phyloP scores from a whole-genome alignment of 441 rosid genomes.

The Euphorbia celastroides region DNA sequence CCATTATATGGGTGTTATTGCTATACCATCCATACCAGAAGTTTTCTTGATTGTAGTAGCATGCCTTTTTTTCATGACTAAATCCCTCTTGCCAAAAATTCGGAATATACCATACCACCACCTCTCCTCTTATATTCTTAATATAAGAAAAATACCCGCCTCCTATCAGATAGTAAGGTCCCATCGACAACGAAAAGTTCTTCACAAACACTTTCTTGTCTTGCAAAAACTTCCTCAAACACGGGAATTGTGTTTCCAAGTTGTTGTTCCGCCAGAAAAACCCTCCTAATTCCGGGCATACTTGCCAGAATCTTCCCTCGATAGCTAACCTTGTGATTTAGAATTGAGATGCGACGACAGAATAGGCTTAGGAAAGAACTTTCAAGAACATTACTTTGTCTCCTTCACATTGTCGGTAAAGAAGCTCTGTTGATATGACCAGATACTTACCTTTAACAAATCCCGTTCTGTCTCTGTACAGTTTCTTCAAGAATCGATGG shows the following conservation, averaged over 20 bases:
- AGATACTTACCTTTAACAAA: conserved; percentile 8
- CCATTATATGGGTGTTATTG: neutral
- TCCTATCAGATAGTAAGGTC: neutral
- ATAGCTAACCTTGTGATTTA: neutral
- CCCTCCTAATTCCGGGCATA: neutral
- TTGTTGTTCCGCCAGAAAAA: neutral
- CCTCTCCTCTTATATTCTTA: neutral
- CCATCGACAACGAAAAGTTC: neutral
- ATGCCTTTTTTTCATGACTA: neutral
- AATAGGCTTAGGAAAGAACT: neutral
- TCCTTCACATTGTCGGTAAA: neutral
- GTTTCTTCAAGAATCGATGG: neutral
- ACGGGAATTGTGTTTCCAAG: neutral
- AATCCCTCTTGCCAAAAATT: conserved; percentile 6
- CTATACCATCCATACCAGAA: conserved; percentile 4
- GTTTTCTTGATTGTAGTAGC: neutral
- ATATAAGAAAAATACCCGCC: neutral
- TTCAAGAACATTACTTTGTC: neutral
- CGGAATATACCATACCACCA: neutral
- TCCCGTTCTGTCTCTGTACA: neutral
- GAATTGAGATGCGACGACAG: neutral
- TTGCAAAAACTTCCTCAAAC: neutral
- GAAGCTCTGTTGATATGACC: neutral
- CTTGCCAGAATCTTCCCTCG: conserved; percentile 8
- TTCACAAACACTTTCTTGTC: neutral